phyloP scores from a whole-genome alignment of 306 rosid genomes.

The Medicago ruthenica region DNA sequence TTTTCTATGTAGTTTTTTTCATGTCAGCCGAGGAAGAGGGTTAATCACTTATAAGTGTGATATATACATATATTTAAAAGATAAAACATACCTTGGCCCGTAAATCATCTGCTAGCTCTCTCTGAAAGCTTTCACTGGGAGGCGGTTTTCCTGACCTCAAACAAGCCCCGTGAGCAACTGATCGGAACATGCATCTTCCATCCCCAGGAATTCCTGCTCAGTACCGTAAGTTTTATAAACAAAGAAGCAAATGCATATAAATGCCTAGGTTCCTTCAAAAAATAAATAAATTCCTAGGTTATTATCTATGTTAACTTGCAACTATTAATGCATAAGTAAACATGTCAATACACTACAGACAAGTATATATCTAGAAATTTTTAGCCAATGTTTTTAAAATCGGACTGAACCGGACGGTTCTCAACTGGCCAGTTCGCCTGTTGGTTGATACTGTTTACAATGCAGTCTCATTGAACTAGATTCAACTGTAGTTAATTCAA shows the following conservation, averaged over 20 bases:
- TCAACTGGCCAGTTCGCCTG: no score
- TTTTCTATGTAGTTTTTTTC: conserved; percentile 20
- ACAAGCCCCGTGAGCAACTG: conserved; percentile 90
- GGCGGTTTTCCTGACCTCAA: conserved; percentile 76
- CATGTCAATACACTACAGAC: not conserved
- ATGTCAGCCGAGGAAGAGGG: not conserved
- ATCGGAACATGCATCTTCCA: conserved; percentile 92
- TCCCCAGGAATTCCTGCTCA: conserved; percentile 94
- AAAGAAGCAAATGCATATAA: conserved; percentile 13
- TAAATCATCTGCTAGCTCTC: conserved; percentile 80
- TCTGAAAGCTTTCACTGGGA: conserved; percentile 70
- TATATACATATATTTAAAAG: not conserved
- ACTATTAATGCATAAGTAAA: not conserved
- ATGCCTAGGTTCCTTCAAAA: conserved; percentile 5
- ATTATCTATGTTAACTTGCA: not conserved
- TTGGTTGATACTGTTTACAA: no score
- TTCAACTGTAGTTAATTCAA: no score
- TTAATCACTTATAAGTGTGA: conserved; percentile 11
- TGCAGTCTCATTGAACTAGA: no score
- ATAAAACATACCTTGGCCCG: conserved; percentile 66
- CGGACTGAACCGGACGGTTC: no score
- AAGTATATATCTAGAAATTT: not conserved
- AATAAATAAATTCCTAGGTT: conserved; percentile 6
- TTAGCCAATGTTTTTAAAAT: no score
- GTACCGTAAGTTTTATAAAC: conserved; percentile 37